Evolutionary conservation across 306 rosid species (phyloP).

Genomic region (Sicyos baderoa): DNA sequence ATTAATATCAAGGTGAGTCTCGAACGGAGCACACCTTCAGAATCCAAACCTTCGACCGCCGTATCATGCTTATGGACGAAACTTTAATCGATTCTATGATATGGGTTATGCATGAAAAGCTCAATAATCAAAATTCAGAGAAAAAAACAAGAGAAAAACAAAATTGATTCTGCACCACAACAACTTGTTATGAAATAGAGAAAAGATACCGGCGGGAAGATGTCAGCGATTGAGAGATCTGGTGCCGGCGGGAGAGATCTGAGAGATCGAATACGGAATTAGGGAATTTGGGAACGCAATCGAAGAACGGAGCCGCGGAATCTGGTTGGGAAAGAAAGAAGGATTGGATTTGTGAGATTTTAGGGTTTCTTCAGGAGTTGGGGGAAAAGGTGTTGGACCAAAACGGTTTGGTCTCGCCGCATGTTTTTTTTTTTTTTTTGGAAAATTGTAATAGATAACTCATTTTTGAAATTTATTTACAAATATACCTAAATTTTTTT

Average conservation of each 20-base stretch:
- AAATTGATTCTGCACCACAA: neutral
- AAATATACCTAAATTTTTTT: no score
- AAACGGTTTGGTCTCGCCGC: neutral
- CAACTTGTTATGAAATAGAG: neutral
- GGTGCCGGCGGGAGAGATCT: neutral
- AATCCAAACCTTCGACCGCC: no score
- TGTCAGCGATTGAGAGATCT: neutral
- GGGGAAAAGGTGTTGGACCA: neutral
- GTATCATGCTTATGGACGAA: no score
- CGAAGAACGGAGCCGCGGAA: neutral
- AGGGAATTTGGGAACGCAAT: neutral
- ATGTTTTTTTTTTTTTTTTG: neutral
- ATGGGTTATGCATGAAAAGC: no score
- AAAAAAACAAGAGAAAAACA: no score
- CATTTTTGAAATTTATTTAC: no score
- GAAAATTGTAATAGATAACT: no score
- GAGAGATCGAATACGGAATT: neutral
- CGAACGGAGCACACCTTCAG: no score
- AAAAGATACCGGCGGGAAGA: slow-evolving; percentile 6
- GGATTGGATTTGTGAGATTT: neutral
- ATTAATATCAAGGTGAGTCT: no score
- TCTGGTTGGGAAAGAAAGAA: neutral
- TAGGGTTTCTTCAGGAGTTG: neutral
- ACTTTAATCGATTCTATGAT: no score
- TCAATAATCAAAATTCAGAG: no score